These are phyloP conservation scores for Jatropha podagrica DNA, from an alignment of 441 rosid genomes.

Conservation along the genomic window DNA sequence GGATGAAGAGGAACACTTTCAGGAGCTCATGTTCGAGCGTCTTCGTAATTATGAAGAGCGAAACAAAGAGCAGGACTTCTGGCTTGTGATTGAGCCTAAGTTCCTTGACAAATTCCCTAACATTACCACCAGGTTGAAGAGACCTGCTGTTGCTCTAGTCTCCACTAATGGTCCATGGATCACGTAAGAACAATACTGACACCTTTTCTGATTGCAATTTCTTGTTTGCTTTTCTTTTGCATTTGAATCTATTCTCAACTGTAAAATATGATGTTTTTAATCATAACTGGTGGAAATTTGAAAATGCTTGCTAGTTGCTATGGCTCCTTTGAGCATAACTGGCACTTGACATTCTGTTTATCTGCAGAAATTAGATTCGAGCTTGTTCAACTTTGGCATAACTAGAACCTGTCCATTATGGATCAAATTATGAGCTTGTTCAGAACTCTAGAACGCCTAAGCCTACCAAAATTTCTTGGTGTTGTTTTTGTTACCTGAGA, in stretches of 20 bases:
- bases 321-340: neutral
- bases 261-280: neutral
- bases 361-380: too few relatives aligned
- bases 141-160: conserved; percentile 95
- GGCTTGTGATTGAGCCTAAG: conserved; percentile 93
- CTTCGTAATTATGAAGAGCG: conserved; percentile 68
- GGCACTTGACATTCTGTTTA: neutral
- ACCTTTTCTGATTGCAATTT: neutral
- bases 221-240: neutral
- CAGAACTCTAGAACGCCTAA: too few relatives aligned
- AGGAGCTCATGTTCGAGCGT: conserved; percentile 82
- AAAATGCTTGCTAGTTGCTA: neutral
- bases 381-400: neutral
- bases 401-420: neutral
- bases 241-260: neutral
- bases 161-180: conserved; percentile 93
- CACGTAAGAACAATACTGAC: conserved; percentile 50
- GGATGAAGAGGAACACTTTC: conserved; percentile 94
- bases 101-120: conserved; percentile 83
- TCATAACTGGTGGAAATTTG: neutral
- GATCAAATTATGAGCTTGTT: neutral
- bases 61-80: conserved; percentile 61
- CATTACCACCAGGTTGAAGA: conserved; percentile 65
- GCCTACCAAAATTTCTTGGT: too few relatives aligned
- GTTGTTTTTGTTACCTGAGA: too few relatives aligned